Conservation (phyloP, 345 rosid genomes). For the Aethionema arabicum region DNA sequence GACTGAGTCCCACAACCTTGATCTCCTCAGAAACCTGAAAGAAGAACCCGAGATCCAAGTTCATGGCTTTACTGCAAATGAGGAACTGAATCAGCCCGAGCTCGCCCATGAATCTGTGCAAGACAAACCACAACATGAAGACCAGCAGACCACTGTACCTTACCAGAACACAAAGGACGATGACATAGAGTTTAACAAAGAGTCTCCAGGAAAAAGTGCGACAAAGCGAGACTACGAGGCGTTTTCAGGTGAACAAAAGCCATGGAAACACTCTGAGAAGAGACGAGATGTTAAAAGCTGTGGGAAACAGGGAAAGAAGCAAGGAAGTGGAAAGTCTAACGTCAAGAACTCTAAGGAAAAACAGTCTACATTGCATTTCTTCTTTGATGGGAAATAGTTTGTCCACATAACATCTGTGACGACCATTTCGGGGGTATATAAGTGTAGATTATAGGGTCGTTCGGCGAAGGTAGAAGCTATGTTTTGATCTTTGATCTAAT, state of each 20-base stretch:
- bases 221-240: conserved; percentile 48
- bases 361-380: conserved; percentile 63
- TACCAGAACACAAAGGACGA: conserved; percentile 13
- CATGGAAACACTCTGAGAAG: conserved; percentile 14
- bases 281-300: conserved; percentile 21
- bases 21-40: conserved; percentile 2
- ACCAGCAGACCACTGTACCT: conserved; percentile 5
- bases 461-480: neutral
- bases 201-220: conserved; percentile 30
- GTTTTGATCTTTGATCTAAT: neutral
- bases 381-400: conserved; percentile 50
- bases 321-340: conserved; percentile 48
- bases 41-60: conserved; percentile 4
- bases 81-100: conserved; percentile 11
- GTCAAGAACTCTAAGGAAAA: conserved; percentile 43
- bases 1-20: conserved; percentile 1
- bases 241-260: conserved; percentile 38
- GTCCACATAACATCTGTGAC: neutral
- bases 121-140: conserved; percentile 11
- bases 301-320: conserved; percentile 24
- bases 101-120: neutral
- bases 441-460: neutral
- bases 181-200: conserved; percentile 28
- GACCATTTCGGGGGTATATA: neutral
- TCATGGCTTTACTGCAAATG: neutral